phyloP scores from a whole-genome alignment of 345 rosid species.

The Syzygium aromaticum region DNA sequence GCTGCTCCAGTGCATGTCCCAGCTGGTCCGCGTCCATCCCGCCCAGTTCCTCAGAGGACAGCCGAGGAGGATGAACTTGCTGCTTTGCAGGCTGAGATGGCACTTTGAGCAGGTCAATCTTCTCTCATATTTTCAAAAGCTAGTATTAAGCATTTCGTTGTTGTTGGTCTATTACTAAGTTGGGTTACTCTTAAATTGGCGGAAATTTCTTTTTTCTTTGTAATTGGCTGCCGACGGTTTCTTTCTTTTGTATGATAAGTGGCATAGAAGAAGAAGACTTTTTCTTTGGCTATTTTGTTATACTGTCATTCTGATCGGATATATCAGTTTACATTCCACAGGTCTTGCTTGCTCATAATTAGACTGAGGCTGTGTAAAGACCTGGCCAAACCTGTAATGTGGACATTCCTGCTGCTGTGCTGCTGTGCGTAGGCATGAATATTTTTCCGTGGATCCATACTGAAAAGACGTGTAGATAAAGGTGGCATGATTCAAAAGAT shows the following conservation, averaged over 20 bases:
- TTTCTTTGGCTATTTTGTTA: not conserved
- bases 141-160: not conserved
- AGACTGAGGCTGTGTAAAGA: conserved; percentile 1
- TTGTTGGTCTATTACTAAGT: not conserved
- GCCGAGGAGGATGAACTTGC: conserved; percentile 97
- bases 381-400: not conserved
- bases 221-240: not conserved
- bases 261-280: not conserved
- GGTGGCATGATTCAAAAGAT: conserved; percentile 21
- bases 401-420: not conserved
- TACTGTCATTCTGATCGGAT: not conserved
- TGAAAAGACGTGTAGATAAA: conserved; percentile 26
- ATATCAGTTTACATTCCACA: not conserved
- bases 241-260: not conserved
- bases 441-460: conserved; percentile 21
- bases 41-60: conserved; percentile 56
- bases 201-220: not conserved
- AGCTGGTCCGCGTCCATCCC: conserved; percentile 56
- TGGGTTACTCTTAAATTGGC: not conserved
- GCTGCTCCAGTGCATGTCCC: conserved; percentile 66
- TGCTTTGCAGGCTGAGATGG: conserved; percentile 96
- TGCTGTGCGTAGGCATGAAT: not conserved
- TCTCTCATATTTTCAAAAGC: not conserved
- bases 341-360: not conserved
- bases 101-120: conserved; percentile 46